Base-by-base conservation (phyloP, 2,329 filamentous ascomycete species). In the Exophiala viscosa region DNA sequence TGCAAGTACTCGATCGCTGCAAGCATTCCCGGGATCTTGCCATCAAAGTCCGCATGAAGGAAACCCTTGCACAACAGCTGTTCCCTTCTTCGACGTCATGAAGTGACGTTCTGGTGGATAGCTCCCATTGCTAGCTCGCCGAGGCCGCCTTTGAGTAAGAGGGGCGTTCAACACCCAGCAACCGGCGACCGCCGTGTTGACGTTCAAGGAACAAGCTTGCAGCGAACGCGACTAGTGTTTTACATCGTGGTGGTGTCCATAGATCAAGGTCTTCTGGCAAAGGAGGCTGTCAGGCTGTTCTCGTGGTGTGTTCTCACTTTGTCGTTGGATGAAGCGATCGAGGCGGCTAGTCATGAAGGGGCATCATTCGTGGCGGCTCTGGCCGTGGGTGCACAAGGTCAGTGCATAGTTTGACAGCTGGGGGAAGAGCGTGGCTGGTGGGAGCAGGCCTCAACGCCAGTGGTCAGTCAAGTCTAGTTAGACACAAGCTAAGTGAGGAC, bases 81-180 rank as follows among this genome's bases (percentile, higher is more conserved):
- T 23, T 28, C 3, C 20, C 28, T 42, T 17, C 20, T 28, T 13
- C 42, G 43, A 56, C 54, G 54, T 56, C 54, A 56, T 56, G 36
- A 49, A 56, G 45, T 32, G 35, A 49, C 41, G 40, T 45, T 41
- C 49, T 48, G 39, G 23, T 33, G 45, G 44, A 49, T 52, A 49
- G 45, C 44, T 45, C 10, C 9, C 8, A 8, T 6, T 14, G 10
- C 31, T 35, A 50, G 47, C 47, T 31, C 35, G 20, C 8, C 17
- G n/a, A 46, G 32, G 44, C 40, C n/a, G 6, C 28, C 40, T 42
- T 42, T 4, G 23, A 28, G 23, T 7, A 28, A 5, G 3, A 28
- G 23, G 23, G 23, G 23, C 23, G 23, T 28, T 7, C 5, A 28
- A 28, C 8, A 28, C 23, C 23, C 23, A 28, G 23, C 23, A 28